These are phyloP conservation scores for Candida maesae DNA, from an alignment of 805 yeast species.

Conservation along the genomic window DNA sequence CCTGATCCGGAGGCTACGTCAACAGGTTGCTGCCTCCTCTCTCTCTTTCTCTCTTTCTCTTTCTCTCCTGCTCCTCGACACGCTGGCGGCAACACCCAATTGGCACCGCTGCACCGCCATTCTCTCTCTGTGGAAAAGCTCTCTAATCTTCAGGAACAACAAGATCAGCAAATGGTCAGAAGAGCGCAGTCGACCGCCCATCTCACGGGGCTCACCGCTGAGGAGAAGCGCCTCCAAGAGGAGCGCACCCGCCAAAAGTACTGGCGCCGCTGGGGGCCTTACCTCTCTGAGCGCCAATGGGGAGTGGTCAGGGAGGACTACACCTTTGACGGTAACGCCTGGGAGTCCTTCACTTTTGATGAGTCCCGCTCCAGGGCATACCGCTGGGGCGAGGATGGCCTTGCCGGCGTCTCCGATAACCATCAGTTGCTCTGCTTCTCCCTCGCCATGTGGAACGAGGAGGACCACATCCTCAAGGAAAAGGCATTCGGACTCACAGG, in stretches of 20 bases:
- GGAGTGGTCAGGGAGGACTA: constrained; percentile 80
- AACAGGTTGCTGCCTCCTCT: background rate
- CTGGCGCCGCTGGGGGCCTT: constrained; percentile 92
- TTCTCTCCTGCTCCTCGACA: too few species aligned
- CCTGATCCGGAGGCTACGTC: background rate
- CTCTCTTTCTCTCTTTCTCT: too few species aligned
- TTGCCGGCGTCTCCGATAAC: constrained; percentile 85
- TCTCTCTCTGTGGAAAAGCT: too few species aligned
- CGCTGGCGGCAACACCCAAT: too few species aligned
- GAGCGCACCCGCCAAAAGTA: constrained; percentile 40
- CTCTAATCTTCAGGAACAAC: too few species aligned
- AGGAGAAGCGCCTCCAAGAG: constrained; percentile 34
- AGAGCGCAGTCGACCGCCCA: constrained; percentile 25
- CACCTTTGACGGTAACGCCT: constrained; percentile 81
- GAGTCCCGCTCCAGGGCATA: constrained; percentile 77
- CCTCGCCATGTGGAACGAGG: constrained; percentile 90
- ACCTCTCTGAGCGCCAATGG: constrained; percentile 86
- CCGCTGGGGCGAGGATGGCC: constrained; percentile 96
- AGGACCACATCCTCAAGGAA: constrained; percentile 82
- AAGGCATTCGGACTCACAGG: constrained; percentile 86
- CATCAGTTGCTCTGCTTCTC: constrained; percentile 72
- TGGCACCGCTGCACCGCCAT: too few species aligned
- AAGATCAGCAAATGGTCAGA: constrained; percentile 11
- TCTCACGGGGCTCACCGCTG: constrained; percentile 28
- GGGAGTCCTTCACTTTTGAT: constrained; percentile 85